Conservation (phyloP, 2,329 filamentous ascomycete genomes). For the Claviceps fusiformis region DNA sequence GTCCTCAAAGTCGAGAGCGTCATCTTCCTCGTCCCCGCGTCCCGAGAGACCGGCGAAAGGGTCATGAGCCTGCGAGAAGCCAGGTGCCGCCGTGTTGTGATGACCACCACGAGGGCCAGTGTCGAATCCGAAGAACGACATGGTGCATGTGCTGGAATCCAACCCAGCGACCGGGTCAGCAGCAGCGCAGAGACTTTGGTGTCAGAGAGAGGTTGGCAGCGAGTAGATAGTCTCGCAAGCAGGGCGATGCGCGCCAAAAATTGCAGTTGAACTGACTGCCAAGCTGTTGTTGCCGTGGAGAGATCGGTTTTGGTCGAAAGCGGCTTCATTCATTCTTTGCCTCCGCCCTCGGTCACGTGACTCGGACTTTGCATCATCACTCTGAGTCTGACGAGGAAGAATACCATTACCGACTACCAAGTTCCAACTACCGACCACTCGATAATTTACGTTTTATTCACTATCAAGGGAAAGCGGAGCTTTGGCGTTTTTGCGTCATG, state of each 20-base stretch:
- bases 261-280: not conserved
- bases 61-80: constrained; percentile 73
- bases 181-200: not conserved
- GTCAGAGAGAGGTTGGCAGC: not conserved
- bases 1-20: constrained; percentile 72
- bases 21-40: constrained; percentile 40
- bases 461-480: too few species aligned
- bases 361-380: not conserved
- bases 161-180: not conserved
- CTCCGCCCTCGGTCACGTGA: not conserved
- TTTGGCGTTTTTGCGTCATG: too few species aligned
- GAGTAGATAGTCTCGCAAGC: not conserved
- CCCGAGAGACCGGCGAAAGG: constrained; percentile 74
- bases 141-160: constrained; percentile 21
- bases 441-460: too few species aligned
- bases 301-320: not conserved
- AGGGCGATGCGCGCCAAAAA: not conserved
- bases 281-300: not conserved
- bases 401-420: too few species aligned
- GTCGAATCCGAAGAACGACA: constrained; percentile 93
- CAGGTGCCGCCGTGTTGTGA: constrained; percentile 55
- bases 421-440: too few species aligned
- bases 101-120: constrained; percentile 37
- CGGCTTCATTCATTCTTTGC: not conserved
- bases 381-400: not conserved